Evolutionary conservation across 2,329 filamentous ascomycete genomes (phyloP), one percentile per base, ranked within the genome.

Genomic region (Cytospora piceae): DNA sequence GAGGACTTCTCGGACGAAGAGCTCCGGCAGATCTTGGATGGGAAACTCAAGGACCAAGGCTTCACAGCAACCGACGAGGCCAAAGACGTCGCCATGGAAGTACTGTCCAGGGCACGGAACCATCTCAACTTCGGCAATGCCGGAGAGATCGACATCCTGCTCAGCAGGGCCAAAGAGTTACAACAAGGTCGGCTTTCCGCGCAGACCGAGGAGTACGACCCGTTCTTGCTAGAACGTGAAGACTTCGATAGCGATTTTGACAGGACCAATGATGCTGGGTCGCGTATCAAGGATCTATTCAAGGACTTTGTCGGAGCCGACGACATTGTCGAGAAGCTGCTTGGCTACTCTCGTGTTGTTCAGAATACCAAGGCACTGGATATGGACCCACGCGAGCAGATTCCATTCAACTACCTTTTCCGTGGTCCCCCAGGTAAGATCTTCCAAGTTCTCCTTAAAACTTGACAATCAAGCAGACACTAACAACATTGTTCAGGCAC

Each of bases 401-500:
- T 91, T 0, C 88, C 89, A 0, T 90, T 89, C 73, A 89, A 84
- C 68, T 91, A 91, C 69, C 70, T 92, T 0, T 92, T 92, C 76
- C 82, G 85, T 0, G 90, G 90, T 0, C 85, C 85, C 15, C 70
- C 71, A 14, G 70, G 70, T 39, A 92, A 90, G 0, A 49, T 22
- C 22, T 22, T 20, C 42, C 17, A 49, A 11, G 2, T 11, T 3
- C 17, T 5, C 4, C 15, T 4, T 7, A 3, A 12, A 22, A 27
- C 2, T 34, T 20, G 24, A 27, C 14, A 2, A 1, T 27, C 2
- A 20, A 32, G 17, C 17, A 29, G n/a, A 37, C 54, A 9, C 60
- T 62, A n/a, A 62, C 8, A 14, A 12, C 3, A 15, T n/a, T 3
- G 3, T 29, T 5, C 22, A 62, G 60, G 60, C 4, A 62, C 60